These are phyloP conservation scores for Trichoderma aggressivum DNA, from an alignment of 2,329 filamentous ascomycete species.

Conservation along the genomic window DNA sequence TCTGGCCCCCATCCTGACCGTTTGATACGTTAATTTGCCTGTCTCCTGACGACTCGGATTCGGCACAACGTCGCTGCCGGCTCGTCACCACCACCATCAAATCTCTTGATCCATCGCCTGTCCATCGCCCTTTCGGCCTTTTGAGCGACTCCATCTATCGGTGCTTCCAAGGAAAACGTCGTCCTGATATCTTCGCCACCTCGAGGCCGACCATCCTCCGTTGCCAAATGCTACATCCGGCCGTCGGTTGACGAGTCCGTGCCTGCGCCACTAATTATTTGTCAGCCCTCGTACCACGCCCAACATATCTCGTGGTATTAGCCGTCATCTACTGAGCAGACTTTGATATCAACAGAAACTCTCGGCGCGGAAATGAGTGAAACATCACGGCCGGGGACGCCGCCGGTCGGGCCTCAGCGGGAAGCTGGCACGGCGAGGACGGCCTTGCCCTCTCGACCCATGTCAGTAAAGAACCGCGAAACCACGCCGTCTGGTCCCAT, in stretches of 20 bases:
- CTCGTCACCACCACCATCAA: background rate
- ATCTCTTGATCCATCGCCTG: background rate
- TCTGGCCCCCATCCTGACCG: constrained; percentile 9
- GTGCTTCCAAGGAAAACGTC: background rate
- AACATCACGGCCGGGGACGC: constrained; percentile 26
- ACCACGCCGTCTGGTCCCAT: constrained; percentile 19
- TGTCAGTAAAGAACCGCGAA: constrained; percentile 33
- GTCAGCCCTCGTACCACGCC: constrained; percentile 17
- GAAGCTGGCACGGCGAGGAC: constrained; percentile 34
- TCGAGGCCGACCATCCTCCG: background rate
- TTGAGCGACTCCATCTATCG: background rate
- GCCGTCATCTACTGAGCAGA: background rate
- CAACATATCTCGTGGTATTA: constrained; percentile 5
- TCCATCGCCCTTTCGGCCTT: background rate
- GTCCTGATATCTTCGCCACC: constrained; percentile 6
- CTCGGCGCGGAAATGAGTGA: constrained; percentile 32
- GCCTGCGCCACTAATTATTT: constrained; percentile 15
- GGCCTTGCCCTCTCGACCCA: constrained; percentile 38
- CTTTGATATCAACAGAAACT: background rate
- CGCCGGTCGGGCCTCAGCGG: constrained; percentile 29
- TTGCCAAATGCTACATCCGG: background rate
- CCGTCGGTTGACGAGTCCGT: constrained; percentile 1
- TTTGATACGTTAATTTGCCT: constrained; percentile 2
- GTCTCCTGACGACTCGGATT: constrained; percentile 15
- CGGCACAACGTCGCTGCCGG: constrained; percentile 15